These are phyloP conservation scores for Cucurbita argyrosperma DNA, from an alignment of 306 rosid species.

Conservation along the genomic window DNA sequence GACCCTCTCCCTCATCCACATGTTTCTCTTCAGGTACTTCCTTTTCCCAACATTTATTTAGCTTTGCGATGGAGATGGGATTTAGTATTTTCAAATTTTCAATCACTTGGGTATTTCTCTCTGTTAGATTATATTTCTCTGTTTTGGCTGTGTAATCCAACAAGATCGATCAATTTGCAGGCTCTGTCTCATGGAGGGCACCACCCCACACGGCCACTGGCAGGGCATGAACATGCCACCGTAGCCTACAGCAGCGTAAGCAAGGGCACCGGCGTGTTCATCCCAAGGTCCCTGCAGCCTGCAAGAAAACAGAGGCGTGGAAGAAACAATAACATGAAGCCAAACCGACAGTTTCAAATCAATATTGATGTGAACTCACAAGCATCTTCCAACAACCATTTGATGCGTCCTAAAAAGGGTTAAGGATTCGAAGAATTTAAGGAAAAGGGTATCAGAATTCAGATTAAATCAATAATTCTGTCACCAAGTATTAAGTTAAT, in stretches of 20 bases:
- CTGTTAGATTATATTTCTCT: background rate
- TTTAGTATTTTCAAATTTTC: background rate
- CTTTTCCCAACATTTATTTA: background rate
- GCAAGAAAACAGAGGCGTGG: conserved; percentile 48
- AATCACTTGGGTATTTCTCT: background rate
- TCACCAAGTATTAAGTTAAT: conserved; percentile 13
- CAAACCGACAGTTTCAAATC: conserved; percentile 26
- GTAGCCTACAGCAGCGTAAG: conserved; percentile 29
- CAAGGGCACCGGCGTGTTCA: conserved; percentile 88
- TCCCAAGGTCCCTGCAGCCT: conserved; percentile 48
- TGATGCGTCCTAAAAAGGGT: conserved; percentile 27
- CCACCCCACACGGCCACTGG: conserved; percentile 23
- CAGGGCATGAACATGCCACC: conserved; percentile 16
- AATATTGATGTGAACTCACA: conserved; percentile 21
- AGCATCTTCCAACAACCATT: conserved; percentile 18
- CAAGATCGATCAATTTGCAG: conserved; percentile 18
- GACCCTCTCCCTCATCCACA: conserved; percentile 26
- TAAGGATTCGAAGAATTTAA: conserved; percentile 10
- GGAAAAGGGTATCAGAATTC: background rate
- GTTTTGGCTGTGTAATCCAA: background rate
- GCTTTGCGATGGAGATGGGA: background rate
- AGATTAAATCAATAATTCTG: background rate
- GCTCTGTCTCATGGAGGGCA: conserved; percentile 26
- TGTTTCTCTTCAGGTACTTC: conserved; percentile 41
- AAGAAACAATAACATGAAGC: conserved; percentile 28